Percentiles rank a stretch among this genome's conserved stretches.
Conservation (phyloP, 2,329 filamentous ascomycete species). For the Tetracladium maxilliforme region DNA sequence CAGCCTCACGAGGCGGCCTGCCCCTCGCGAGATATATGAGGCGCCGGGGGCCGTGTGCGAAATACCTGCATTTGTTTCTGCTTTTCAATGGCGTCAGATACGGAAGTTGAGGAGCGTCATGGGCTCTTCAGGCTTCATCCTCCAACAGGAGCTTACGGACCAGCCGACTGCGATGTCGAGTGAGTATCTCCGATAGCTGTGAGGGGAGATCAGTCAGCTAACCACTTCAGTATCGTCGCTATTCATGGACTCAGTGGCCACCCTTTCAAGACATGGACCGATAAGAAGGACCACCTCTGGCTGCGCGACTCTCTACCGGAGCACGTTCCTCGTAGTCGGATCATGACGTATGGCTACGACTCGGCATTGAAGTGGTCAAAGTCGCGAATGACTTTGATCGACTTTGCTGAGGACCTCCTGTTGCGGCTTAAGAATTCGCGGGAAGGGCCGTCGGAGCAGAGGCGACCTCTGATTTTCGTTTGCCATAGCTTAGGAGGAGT, state of each 20-base stretch:
- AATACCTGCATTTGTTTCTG: no score
- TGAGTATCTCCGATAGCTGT: no score
- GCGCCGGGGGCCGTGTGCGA: no score
- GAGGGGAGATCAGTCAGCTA: no score
- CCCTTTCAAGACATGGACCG: slow-evolving; percentile 10
- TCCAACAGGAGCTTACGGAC: no score
- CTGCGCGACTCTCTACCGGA: slow-evolving; percentile 14
- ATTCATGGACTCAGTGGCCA: slow-evolving; percentile 14
- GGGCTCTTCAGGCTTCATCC: no score
- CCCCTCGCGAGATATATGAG: no score
- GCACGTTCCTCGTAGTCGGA: slow-evolving; percentile 14
- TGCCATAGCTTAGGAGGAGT: slow-evolving; percentile 7
- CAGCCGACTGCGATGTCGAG: no score
- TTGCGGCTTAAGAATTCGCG: slow-evolving; percentile 2
- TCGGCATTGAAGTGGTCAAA: slow-evolving; percentile 6
- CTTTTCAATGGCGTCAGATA: no score
- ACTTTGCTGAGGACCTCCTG: slow-evolving; percentile 7
- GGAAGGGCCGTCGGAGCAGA: slow-evolving; percentile 1
- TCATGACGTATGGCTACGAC: slow-evolving; percentile 20
- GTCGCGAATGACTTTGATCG: slow-evolving; percentile 5
- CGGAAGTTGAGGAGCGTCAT: no score
- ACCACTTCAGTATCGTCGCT: slow-evolving; percentile 13
- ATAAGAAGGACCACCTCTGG: slow-evolving; percentile 9
- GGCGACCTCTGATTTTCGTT: slow-evolving; percentile 6
- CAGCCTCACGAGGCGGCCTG: no score